phyloP scores from a whole-genome alignment of 2,329 filamentous ascomycete species.

The Coniella vitis region DNA sequence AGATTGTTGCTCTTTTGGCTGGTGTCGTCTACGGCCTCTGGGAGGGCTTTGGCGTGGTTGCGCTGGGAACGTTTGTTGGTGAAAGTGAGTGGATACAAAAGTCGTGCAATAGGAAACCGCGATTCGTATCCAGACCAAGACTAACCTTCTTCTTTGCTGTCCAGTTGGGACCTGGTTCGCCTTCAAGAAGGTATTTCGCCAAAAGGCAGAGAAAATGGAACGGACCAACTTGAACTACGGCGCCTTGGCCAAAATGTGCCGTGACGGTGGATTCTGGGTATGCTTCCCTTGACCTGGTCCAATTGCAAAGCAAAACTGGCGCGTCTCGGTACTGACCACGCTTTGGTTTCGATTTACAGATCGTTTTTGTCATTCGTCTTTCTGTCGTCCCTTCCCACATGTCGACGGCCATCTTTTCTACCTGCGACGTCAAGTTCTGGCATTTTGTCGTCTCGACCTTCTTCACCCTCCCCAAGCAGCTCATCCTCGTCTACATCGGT shows the following conservation, averaged over 20 bases:
- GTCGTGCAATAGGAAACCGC: too few species aligned
- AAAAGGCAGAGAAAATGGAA: constrained; percentile 31
- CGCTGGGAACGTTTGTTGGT: constrained; percentile 34
- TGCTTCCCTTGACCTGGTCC: not conserved
- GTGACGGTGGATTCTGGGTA: constrained; percentile 35
- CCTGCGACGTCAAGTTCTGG: constrained; percentile 36
- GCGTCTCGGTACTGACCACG: constrained; percentile 31
- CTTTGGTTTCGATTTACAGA: constrained; percentile 19
- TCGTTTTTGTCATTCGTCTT: constrained; percentile 34
- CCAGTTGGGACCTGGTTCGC: constrained; percentile 34
- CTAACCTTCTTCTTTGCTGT: not conserved
- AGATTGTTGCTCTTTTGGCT: constrained; percentile 33
- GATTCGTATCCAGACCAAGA: too few species aligned
- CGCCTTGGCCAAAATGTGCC: constrained; percentile 31
- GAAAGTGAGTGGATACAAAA: constrained; percentile 26
- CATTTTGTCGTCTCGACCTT: constrained; percentile 32
- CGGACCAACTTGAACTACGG: constrained; percentile 34
- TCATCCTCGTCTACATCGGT: constrained; percentile 35
- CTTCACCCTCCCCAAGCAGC: constrained; percentile 34
- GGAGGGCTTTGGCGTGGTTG: constrained; percentile 34
- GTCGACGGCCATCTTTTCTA: constrained; percentile 36
- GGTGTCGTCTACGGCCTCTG: constrained; percentile 35
- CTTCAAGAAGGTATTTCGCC: constrained; percentile 31
- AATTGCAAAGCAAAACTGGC: not conserved
- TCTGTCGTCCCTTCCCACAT: constrained; percentile 35